Percentiles rank a stretch among this genome's conserved stretches.
phyloP scores from a whole-genome alignment of 257 asterid species.

The Plantago elongata region DNA sequence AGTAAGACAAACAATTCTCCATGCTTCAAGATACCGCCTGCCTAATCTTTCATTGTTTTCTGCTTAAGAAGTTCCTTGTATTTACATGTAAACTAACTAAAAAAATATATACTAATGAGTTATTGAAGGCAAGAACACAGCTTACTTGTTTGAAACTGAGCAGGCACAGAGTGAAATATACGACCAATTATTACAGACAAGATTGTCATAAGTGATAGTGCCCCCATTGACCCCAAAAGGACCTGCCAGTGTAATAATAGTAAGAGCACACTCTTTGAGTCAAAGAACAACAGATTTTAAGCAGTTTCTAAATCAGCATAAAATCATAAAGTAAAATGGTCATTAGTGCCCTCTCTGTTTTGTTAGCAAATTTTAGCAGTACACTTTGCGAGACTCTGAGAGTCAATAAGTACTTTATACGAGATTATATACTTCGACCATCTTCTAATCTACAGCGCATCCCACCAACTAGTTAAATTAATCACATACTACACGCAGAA shows the following conservation, averaged over 20 bases:
- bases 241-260: slow-evolving; percentile 48
- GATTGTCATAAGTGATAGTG: slow-evolving; percentile 85
- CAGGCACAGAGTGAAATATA: slow-evolving; percentile 86
- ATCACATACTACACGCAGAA: too few relatives aligned
- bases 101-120: not conserved
- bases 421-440: too few relatives aligned
- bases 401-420: too few relatives aligned
- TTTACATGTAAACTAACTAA: not conserved
- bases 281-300: not conserved
- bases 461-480: too few relatives aligned
- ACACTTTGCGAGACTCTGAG: too few relatives aligned
- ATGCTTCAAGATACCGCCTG: not conserved
- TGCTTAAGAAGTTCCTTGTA: not conserved
- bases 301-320: not conserved
- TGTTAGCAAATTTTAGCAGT: too few relatives aligned
- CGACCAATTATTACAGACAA: slow-evolving; percentile 84
- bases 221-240: slow-evolving; percentile 96
- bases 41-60: not conserved
- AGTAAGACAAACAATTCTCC: not conserved
- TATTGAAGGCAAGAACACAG: slow-evolving; percentile 12
- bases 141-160: slow-evolving; percentile 98
- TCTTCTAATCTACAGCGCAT: too few relatives aligned
- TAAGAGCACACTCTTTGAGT: not conserved
- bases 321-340: not conserved
- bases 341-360: not conserved